Evolutionary conservation across 352 stramenopile genomes (phyloP), one percentile per base, ranked within the genome.

Genomic region (Blastocystis sp.): DNA sequence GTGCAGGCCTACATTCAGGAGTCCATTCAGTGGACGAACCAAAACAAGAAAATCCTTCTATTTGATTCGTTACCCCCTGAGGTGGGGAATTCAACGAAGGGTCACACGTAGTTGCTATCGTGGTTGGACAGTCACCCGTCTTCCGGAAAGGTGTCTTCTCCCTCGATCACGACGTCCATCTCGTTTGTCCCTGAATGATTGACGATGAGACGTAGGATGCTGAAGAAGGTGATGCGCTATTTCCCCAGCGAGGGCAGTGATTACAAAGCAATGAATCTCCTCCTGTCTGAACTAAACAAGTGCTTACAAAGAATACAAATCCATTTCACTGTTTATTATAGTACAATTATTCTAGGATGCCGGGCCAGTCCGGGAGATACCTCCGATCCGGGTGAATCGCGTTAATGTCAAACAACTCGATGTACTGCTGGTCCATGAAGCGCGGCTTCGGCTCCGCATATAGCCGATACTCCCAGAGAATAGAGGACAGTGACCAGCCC

Each of bases 381-480:
- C 56, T n/a, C 21, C 34, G 53, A 56, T 84, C 74, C 2, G 74
- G 74, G 56, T 23, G 38, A 21, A 84, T 28, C 56, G 56, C n/a
- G 14, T 45, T 84, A 21, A 67, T 84, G 48, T 84, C 74, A 52
- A 84, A 84, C 19, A 84, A 56, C n/a, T 84, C 74, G 38, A 84
- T 84, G 38, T 67, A 84, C 48, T 84, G 74, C 21, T 84, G 74
- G 17, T 84, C 74, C 74, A 84, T 84, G 45, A 84, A 84, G 19
- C 74, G 53, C 23, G 74, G 74, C 41, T 84, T 84, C 1, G 74
- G 74, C 40, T 84, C 74, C 66, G 74, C 74, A n/a, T 84, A 84
- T n/a, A 84, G 56, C 21, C 74, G 48, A 23, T 84, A 84, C 52
- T 84, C 74, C 74, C 74, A 84, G 2, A 84, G 56, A 52, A 84